Evolutionary conservation across 805 yeast species (phyloP), one percentile per base, ranked within the genome.

Genomic region (Yueomyces sinensis): DNA sequence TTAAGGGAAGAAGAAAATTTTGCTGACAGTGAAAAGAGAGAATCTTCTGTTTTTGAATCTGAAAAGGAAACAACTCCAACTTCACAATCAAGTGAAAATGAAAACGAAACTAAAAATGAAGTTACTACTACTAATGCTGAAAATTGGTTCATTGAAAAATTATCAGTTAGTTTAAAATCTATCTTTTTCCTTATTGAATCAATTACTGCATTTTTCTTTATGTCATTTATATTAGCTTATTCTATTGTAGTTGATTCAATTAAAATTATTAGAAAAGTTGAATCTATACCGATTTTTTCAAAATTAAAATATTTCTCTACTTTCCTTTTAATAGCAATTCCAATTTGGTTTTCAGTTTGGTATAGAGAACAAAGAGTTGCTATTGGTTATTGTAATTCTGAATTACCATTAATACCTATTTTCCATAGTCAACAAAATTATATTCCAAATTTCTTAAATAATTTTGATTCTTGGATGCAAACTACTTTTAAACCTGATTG

Each of bases 331-430:
- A n/a, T 25, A 25, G 13, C 67, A 3, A 27, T 58, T 0, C 42
- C 60, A 9, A 60, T 66, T 1, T 44, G 70, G 5, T 62, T 65
- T 42, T 65, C 63, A 0, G 56, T 68, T 35, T 73, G 82, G 79
- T 78, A 76, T 55, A 61, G 81, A 32, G 76, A 77, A 39, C 78
- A 80, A 49, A 65, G 70, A 29, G 45, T 69, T 13, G 58, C 70
- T 24, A 65, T 73, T 29, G 95, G 95, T 0, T 84, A 73, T 52
- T 84, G 95, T 61, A 86, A 86, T 0, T 58, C 65, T 24, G 81
- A 76, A 45, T 59, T 73, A 13, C 38, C 39, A 13, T 14, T 35
- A 3, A 35, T 34, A 18, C 22, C 23, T 15, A 31, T 35, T 14
- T 17, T 35, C 23, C 33, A 36, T 17, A 13, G 6, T 22, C 22